Conservation (phyloP, 129 eudicot species). For the Logfia minima region DNA sequence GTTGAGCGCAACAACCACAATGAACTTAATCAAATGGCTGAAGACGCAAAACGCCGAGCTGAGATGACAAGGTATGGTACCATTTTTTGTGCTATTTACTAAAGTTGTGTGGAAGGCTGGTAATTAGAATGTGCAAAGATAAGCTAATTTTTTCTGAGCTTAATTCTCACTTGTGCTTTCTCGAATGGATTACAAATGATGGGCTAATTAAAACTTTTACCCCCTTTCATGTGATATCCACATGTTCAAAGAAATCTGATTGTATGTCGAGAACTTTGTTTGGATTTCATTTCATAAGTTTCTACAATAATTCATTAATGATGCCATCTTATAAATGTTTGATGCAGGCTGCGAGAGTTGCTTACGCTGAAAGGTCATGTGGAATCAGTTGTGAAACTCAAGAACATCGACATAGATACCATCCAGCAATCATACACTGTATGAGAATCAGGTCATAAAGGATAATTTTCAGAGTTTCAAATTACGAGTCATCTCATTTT, state of each 20-base stretch:
- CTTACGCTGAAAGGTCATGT: constrained; percentile 69
- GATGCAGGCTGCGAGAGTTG: constrained; percentile 63
- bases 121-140: no score
- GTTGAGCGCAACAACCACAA: constrained; percentile 40
- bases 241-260: neutral
- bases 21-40: constrained; percentile 78
- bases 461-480: neutral
- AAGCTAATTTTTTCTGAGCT: no score
- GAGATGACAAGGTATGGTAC: constrained; percentile 64
- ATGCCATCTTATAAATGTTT: constrained; percentile 3
- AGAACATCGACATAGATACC: constrained; percentile 67
- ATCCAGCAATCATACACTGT: constrained; percentile 66
- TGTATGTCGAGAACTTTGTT: neutral
- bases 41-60: constrained; percentile 71
- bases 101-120: no score
- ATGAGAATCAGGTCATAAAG: constrained; percentile 25
- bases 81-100: neutral
- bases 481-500: neutral
- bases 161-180: neutral
- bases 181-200: no score
- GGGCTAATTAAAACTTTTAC: neutral
- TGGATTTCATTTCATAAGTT: neutral
- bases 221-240: no score
- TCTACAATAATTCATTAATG: neutral
- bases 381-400: constrained; percentile 68